phyloP scores from a whole-genome alignment of 1,284 basidiomycete species.

The Melampsora allii-populina region DNA sequence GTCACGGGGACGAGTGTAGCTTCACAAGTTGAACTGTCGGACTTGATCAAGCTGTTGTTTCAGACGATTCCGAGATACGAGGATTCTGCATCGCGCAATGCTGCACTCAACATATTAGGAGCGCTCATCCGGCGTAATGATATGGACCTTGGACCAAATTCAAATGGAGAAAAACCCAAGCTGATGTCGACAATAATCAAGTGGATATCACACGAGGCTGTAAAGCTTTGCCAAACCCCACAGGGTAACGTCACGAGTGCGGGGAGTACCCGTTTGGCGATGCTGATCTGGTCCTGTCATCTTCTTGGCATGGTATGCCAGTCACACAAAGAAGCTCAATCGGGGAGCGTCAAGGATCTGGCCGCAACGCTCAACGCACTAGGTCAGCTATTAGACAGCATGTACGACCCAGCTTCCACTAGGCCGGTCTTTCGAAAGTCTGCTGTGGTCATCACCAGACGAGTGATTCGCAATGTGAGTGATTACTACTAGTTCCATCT shows the following conservation, averaged over 20 bases:
- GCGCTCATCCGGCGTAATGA: conserved; percentile 32
- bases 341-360: not conserved
- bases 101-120: conserved; percentile 21
- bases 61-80: conserved; percentile 43
- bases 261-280: conserved; percentile 34
- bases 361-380: conserved; percentile 13
- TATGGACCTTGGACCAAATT: not conserved
- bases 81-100: conserved; percentile 34
- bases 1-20: not conserved
- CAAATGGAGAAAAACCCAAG: not conserved
- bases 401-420: conserved; percentile 31
- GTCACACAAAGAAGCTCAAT: not conserved
- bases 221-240: conserved; percentile 20
- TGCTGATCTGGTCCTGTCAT: conserved; percentile 32
- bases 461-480: conserved; percentile 41
- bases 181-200: conserved; percentile 30
- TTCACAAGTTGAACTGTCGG: conserved; percentile 1
- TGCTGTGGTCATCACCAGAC: conserved; percentile 34
- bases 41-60: conserved; percentile 36
- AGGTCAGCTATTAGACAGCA: conserved; percentile 17
- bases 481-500: not conserved
- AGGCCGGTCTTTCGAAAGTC: conserved; percentile 24
- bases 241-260: conserved; percentile 15
- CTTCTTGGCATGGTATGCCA: conserved; percentile 15
- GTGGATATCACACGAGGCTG: conserved; percentile 38